A percentile compares a stretch with the other conserved stretches of the same genome.
These are phyloP conservation scores for Scheffersomyces stipitis DNA, from an alignment of 805 yeast species.

Conservation along the genomic window DNA sequence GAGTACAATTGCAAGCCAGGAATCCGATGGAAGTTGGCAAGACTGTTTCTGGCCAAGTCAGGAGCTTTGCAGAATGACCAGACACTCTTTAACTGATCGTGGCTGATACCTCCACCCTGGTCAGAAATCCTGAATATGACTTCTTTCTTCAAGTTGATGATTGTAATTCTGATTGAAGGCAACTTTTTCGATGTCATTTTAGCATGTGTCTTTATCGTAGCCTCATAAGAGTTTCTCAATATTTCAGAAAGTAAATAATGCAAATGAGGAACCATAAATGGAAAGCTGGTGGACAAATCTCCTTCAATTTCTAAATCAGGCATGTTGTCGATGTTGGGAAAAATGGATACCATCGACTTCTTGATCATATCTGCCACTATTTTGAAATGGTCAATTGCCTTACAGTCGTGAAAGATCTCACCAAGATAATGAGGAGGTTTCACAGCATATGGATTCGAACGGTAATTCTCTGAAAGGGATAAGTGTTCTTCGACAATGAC, in stretches of 20 bases:
- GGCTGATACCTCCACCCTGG: slow-evolving; percentile 83
- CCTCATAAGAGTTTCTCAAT: slow-evolving; percentile 79
- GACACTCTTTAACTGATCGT: slow-evolving; percentile 56
- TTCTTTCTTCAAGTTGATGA: slow-evolving; percentile 63
- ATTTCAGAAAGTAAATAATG: slow-evolving; percentile 87
- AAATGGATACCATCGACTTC: slow-evolving; percentile 51
- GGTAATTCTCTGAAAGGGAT: slow-evolving; percentile 67
- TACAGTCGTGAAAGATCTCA: slow-evolving; percentile 79
- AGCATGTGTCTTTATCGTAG: slow-evolving; percentile 57
- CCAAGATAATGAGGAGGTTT: slow-evolving; percentile 62
- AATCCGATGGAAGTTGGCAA: slow-evolving; percentile 64
- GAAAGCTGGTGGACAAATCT: slow-evolving; percentile 62
- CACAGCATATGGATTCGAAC: slow-evolving; percentile 43
- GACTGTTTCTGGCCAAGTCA: slow-evolving; percentile 54
- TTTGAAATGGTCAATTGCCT: slow-evolving; percentile 65
- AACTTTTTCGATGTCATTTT: slow-evolving; percentile 37
- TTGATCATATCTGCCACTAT: slow-evolving; percentile 53
- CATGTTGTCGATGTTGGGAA: slow-evolving; percentile 53
- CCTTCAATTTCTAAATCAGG: slow-evolving; percentile 83
- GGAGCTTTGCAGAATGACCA: slow-evolving; percentile 89
- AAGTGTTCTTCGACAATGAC: slow-evolving; percentile 91
- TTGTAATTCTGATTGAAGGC: slow-evolving; percentile 75
- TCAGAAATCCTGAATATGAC: slow-evolving; percentile 81
- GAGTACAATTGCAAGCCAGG: slow-evolving; percentile 58
- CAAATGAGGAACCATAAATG: slow-evolving; percentile 82